Evolutionary conservation across 495 filamentous ascomycete species (phyloP).

Genomic region (Penicillium bialowiezense): DNA sequence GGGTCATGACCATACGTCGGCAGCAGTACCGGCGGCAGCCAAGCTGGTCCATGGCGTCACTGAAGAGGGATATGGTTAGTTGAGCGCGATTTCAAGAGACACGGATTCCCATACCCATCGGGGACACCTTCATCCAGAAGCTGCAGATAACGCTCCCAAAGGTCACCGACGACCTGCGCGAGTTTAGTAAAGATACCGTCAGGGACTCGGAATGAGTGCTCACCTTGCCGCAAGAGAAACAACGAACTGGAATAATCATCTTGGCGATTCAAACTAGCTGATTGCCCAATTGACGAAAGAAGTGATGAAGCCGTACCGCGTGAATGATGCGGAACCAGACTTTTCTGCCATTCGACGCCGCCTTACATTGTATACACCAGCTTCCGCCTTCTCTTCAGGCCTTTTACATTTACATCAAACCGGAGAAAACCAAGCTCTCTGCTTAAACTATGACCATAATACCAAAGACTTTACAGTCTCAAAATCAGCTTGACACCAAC

Average conservation of each 20-base stretch:
- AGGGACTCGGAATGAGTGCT: conserved; percentile 2
- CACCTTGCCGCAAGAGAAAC: conserved; percentile 99
- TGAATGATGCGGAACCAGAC: conserved; percentile 15
- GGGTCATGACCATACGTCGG: conserved; percentile 99
- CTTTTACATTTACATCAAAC: no score
- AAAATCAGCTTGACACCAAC: no score
- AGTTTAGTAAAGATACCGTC: conserved; percentile 14
- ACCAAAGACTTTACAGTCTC: no score
- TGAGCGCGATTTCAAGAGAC: background rate
- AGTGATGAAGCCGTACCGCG: conserved; percentile 2
- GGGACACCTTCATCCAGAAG: conserved; percentile 72
- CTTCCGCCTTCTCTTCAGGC: no score
- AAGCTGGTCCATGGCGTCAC: conserved; percentile 90
- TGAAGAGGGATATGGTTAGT: conserved; percentile 27
- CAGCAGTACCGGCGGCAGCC: conserved; percentile 96
- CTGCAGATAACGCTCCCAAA: conserved; percentile 90
- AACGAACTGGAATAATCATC: conserved; percentile 98
- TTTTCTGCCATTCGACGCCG: conserved; percentile 20
- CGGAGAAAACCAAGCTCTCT: no score
- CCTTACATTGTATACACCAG: conserved; percentile 3
- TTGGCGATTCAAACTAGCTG: conserved; percentile 21
- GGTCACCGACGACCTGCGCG: conserved; percentile 83
- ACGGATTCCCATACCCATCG: conserved; percentile 62
- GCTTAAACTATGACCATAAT: no score
- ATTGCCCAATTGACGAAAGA: background rate